Evolutionary conservation across 129 eudicot genomes (phyloP).

Genomic region (Heracleum sosnowskyi): DNA sequence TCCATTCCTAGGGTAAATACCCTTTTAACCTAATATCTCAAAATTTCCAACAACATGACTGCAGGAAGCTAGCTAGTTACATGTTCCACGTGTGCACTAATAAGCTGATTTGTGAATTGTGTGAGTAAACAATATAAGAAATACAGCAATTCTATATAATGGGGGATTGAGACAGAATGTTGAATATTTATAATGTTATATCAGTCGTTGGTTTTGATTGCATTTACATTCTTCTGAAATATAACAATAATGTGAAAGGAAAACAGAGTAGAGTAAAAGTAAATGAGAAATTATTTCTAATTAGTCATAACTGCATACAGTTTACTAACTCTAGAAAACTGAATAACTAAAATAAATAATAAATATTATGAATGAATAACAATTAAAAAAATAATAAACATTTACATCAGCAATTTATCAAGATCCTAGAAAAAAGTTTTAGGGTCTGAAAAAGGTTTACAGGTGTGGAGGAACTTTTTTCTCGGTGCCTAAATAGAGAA

Average conservation of each 20-base stretch:
- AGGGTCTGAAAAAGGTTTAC: neutral
- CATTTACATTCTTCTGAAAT: neutral
- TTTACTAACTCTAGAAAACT: neutral
- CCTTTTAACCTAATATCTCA: neutral
- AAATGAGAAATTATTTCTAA: neutral
- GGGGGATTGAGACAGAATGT: neutral
- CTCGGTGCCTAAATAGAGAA: neutral
- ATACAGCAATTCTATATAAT: neutral
- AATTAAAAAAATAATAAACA: neutral
- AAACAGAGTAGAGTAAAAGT: neutral
- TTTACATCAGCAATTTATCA: neutral
- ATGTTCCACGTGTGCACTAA: neutral
- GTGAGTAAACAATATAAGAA: neutral
- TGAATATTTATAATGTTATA: neutral
- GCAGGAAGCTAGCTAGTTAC: neutral
- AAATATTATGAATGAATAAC: neutral
- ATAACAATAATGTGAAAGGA: neutral
- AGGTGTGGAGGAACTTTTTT: neutral
- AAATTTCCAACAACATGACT: neutral
- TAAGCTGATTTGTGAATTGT: neutral
- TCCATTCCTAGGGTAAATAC: neutral
- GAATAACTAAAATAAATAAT: neutral
- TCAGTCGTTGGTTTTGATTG: neutral
- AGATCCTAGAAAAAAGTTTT: neutral
- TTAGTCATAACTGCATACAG: neutral